phyloP scores from a whole-genome alignment of 2,329 filamentous ascomycete species.

The Neofusicoccum laricinum region DNA sequence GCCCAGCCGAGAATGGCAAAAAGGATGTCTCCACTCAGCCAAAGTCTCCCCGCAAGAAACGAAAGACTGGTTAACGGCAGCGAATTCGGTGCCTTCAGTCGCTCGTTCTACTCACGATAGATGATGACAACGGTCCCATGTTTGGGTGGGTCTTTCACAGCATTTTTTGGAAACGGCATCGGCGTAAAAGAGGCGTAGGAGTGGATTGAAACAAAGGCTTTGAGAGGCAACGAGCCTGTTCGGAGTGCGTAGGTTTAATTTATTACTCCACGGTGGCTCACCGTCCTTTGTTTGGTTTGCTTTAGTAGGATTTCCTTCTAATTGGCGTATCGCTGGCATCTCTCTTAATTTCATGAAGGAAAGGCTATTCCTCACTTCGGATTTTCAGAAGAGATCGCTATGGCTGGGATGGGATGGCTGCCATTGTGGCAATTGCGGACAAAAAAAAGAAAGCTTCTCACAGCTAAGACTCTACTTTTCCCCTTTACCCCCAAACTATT shows the following conservation, averaged over 20 bases:
- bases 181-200: constrained; percentile 6
- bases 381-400: neutral
- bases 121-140: neutral
- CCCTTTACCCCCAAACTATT: neutral
- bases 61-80: constrained; percentile 9
- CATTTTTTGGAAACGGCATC: neutral
- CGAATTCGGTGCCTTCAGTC: neutral
- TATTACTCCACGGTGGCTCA: neutral
- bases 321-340: neutral
- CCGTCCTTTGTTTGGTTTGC: neutral
- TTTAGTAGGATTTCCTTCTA: neutral
- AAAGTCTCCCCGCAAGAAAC: constrained; percentile 12
- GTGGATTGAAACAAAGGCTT: neutral
- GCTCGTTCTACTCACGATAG: neutral
- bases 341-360: no score
- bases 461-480: neutral
- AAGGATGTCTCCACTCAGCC: neutral
- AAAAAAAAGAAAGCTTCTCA: neutral
- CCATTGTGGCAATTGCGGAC: neutral
- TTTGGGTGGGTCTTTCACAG: neutral
- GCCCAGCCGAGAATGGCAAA: constrained; percentile 20
- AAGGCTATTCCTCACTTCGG: neutral
- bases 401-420: neutral
- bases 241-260: neutral
- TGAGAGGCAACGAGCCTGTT: neutral